A percentile compares a stretch with the other conserved stretches of the same genome.
Conservation (phyloP, 1,284 basidiomycete genomes). For the Sanghuangporus baumii region DNA sequence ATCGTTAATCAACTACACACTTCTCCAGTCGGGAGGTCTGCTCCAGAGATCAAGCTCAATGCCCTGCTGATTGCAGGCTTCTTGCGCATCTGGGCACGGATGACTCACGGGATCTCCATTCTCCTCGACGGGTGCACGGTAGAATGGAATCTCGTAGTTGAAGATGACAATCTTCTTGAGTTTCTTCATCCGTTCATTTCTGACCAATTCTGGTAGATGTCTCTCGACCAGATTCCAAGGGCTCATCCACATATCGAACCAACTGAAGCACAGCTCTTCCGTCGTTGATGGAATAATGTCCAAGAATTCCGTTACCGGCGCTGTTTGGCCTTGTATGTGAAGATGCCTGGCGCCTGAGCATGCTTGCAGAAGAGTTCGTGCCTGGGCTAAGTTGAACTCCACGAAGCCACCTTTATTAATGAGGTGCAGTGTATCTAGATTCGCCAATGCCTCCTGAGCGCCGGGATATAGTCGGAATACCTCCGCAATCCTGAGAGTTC, state of each 20-base stretch:
- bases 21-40: slow-evolving; percentile 16
- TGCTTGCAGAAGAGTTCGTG: slow-evolving; percentile 11
- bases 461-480: slow-evolving; percentile 8
- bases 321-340: slow-evolving; percentile 16
- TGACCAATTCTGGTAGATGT: slow-evolving; percentile 7
- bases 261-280: slow-evolving; percentile 16
- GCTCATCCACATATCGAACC: slow-evolving; percentile 18
- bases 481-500: slow-evolving; percentile 9
- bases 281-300: slow-evolving; percentile 13
- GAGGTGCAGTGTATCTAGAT: slow-evolving; percentile 6
- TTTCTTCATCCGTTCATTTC: background rate
- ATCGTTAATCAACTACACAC: background rate
- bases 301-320: slow-evolving; percentile 13
- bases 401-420: slow-evolving; percentile 18
- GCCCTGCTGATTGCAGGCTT: background rate
- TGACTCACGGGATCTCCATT: slow-evolving; percentile 7
- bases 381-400: slow-evolving; percentile 15
- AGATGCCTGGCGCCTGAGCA: slow-evolving; percentile 7
- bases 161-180: slow-evolving; percentile 11
- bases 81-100: slow-evolving; percentile 12
- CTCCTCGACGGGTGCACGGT: slow-evolving; percentile 2
- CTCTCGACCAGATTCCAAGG: slow-evolving; percentile 15
- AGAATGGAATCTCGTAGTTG: slow-evolving; percentile 16
- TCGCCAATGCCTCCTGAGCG: background rate
- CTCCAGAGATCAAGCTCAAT: slow-evolving; percentile 13